Percentiles rank a stretch among this genome's conserved stretches.
Evolutionary conservation across 192 early-diverging fungal species (phyloP).

Genomic region (Linnemannia exigua): DNA sequence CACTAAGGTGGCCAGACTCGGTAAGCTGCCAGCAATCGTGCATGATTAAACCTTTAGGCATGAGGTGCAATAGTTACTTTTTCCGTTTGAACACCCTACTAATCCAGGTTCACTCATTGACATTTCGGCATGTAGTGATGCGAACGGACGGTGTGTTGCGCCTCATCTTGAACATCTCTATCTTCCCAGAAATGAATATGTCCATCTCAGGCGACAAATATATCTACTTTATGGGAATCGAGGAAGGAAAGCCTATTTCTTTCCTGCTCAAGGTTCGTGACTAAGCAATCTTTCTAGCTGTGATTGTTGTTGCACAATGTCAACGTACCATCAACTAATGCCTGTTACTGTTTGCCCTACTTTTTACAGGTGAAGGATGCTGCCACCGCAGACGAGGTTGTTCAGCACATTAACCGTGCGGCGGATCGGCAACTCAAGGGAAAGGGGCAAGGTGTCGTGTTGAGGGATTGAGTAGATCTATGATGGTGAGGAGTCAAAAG

Average conservation of each 20-base stretch:
- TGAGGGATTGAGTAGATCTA: constrained; percentile 18
- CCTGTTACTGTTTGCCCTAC: background rate
- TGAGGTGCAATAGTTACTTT: background rate
- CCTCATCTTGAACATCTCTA: constrained; percentile 42
- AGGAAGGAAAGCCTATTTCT: constrained; percentile 27
- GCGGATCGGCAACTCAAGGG: constrained; percentile 32
- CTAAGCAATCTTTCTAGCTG: background rate
- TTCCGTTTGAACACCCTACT: background rate
- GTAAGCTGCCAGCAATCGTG: background rate
- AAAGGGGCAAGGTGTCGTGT: background rate
- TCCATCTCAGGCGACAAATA: constrained; percentile 50
- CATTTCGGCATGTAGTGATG: constrained; percentile 23
- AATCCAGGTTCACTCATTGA: background rate
- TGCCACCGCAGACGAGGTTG: constrained; percentile 9
- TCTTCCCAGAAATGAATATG: constrained; percentile 44
- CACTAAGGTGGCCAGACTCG: constrained; percentile 39
- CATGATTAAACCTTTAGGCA: background rate
- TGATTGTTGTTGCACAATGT: background rate
- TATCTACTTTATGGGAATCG: constrained; percentile 48
- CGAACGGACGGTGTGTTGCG: constrained; percentile 46
- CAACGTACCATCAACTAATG: background rate
- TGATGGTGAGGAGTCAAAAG: background rate
- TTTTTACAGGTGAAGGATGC: constrained; percentile 44
- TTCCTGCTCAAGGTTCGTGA: constrained; percentile 49
- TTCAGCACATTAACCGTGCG: constrained; percentile 26